Evolutionary conservation across 2,329 filamentous ascomycete genomes (phyloP).

Genomic region (Colletotrichum higginsianum): DNA sequence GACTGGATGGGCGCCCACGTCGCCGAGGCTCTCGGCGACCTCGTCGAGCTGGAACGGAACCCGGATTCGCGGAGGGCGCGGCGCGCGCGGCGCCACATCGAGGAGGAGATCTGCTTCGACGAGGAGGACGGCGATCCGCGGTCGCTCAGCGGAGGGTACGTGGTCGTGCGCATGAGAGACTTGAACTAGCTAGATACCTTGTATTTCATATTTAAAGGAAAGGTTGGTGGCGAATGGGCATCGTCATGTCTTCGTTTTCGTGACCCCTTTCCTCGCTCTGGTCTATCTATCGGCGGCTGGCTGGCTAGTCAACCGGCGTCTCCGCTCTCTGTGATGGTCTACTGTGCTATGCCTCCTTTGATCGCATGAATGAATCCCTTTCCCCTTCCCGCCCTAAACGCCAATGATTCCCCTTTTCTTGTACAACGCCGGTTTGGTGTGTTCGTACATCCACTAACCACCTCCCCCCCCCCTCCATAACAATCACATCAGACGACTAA

Average conservation of each 20-base stretch:
- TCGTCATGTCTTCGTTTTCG: neutral
- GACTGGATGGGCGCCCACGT: slow-evolving; percentile 73
- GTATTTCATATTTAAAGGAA: slow-evolving; percentile 16
- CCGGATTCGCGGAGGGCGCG: slow-evolving; percentile 45
- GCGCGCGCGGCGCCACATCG: slow-evolving; percentile 51
- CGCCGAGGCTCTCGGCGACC: slow-evolving; percentile 65
- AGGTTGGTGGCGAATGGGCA: slow-evolving; percentile 1
- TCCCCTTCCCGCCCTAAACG: slow-evolving; percentile 21
- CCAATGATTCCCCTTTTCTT: slow-evolving; percentile 14
- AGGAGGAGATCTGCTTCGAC: slow-evolving; percentile 58
- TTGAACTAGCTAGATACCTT: slow-evolving; percentile 61
- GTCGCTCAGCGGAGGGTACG: slow-evolving; percentile 66
- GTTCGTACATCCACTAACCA: neutral
- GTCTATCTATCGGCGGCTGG: slow-evolving; percentile 2
- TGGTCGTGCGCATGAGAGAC: slow-evolving; percentile 68
- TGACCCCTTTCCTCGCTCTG: slow-evolving; percentile 3
- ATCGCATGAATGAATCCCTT: slow-evolving; percentile 13
- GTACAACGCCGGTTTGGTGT: slow-evolving; percentile 27
- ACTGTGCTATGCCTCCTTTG: slow-evolving; percentile 36
- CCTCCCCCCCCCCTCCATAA: neutral
- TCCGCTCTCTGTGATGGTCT: slow-evolving; percentile 21
- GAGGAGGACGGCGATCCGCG: slow-evolving; percentile 66
- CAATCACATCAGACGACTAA: slow-evolving; percentile 56
- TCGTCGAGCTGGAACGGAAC: slow-evolving; percentile 48
- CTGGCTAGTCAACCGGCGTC: neutral